phyloP scores from a whole-genome alignment of 148 eudicot genomes.

The Rhododendron williamsianum region DNA sequence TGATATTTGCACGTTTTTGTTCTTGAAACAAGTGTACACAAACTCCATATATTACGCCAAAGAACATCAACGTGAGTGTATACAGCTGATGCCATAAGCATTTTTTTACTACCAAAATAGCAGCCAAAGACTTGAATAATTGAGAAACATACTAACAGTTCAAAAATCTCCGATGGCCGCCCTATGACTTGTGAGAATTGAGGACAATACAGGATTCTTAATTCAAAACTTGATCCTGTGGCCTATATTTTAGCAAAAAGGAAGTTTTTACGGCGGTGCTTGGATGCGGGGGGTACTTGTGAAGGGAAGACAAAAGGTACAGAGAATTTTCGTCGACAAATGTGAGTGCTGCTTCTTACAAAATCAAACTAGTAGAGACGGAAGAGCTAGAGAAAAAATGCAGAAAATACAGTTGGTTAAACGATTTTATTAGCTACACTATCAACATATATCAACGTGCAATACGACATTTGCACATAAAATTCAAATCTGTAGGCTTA shows the following conservation, averaged over 20 bases:
- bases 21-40: not conserved
- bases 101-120: not conserved
- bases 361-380: not conserved
- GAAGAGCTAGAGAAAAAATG: not conserved
- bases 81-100: not conserved
- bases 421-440: not conserved
- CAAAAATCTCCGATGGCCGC: not conserved
- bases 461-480: not conserved
- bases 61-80: not conserved
- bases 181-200: not conserved
- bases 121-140: not conserved
- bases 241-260: not conserved
- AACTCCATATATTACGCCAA: not conserved
- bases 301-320: not conserved
- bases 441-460: not conserved
- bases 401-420: too few relatives aligned
- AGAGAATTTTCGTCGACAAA: not conserved
- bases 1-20: not conserved
- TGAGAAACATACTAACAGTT: not conserved
- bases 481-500: not conserved
- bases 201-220: not conserved
- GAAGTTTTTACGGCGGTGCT: not conserved
- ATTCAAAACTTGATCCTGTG: not conserved
- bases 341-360: not conserved
- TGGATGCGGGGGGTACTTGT: not conserved